Evolutionary conservation across 345 rosid genomes (phyloP).

Genomic region (Hibiscus mutabilis): DNA sequence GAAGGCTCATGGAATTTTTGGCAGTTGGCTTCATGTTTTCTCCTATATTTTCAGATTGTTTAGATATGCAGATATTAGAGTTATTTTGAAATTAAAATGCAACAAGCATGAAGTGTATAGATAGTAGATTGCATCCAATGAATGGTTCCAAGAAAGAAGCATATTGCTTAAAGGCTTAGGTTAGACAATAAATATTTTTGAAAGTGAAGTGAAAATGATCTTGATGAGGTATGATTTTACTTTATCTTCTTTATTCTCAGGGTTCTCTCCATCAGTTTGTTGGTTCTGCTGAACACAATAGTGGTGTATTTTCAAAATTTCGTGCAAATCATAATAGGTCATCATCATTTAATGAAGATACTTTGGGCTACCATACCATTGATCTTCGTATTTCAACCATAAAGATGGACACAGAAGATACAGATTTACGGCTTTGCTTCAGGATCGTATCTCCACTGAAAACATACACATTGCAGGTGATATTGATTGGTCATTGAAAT

Average conservation of each 20-base stretch:
- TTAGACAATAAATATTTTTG: neutral
- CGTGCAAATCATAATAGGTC: constrained; percentile 54
- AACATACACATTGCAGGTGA: constrained; percentile 77
- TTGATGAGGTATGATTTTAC: constrained; percentile 3
- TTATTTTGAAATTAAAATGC: neutral
- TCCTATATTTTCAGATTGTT: neutral
- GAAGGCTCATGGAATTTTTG: neutral
- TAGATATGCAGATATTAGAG: neutral
- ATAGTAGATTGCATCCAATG: neutral
- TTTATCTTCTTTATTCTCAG: constrained; percentile 25
- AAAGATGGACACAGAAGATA: constrained; percentile 74
- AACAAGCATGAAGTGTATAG: neutral
- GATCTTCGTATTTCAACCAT: constrained; percentile 69
- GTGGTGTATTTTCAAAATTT: constrained; percentile 71
- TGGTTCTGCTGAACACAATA: constrained; percentile 47
- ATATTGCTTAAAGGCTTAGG: neutral
- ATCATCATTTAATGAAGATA: constrained; percentile 52
- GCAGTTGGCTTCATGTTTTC: neutral
- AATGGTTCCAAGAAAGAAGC: neutral
- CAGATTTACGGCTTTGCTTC: constrained; percentile 77
- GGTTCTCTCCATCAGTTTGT: constrained; percentile 53
- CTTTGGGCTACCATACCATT: constrained; percentile 39
- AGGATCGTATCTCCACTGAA: constrained; percentile 74
- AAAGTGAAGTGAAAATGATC: constrained; percentile 1
- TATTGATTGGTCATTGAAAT: neutral